These are phyloP conservation scores for Naganishia cerealis DNA, from an alignment of 1,284 basidiomycete species.

Conservation along the genomic window DNA sequence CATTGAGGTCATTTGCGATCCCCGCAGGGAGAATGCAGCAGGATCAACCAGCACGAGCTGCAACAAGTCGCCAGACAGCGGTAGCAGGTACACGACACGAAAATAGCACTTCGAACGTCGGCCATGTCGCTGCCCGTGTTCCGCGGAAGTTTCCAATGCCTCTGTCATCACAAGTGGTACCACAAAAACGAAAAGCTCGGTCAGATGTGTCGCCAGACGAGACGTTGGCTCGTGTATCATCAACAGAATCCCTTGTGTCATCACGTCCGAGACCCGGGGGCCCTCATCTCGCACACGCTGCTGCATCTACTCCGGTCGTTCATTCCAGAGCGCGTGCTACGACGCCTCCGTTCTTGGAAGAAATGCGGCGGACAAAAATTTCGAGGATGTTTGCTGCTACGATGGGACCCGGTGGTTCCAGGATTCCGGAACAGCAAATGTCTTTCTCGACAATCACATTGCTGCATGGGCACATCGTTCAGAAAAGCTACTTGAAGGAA, in stretches of 20 bases:
- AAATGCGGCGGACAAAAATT: slow-evolving; percentile 31
- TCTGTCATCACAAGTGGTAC: slow-evolving; percentile 3
- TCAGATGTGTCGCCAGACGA: not conserved
- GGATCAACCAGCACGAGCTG: not conserved
- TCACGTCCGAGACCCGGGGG: not conserved
- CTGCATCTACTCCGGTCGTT: not conserved
- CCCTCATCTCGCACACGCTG: not conserved
- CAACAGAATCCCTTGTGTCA: not conserved
- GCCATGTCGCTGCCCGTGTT: not conserved
- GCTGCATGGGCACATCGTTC: slow-evolving; percentile 34
- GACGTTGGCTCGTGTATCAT: not conserved
- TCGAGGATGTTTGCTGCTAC: slow-evolving; percentile 35
- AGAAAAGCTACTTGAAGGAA: slow-evolving; percentile 34
- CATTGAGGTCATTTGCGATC: not conserved
- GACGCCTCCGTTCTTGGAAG: slow-evolving; percentile 29
- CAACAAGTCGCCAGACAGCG: not conserved
- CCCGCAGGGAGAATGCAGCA: not conserved
- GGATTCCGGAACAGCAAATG: slow-evolving; percentile 36
- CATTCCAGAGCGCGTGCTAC: slow-evolving; percentile 24
- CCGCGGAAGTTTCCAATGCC: not conserved
- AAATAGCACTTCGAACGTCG: not conserved
- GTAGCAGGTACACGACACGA: not conserved
- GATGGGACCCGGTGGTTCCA: slow-evolving; percentile 32
- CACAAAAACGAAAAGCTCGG: slow-evolving; percentile 15
- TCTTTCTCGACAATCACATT: slow-evolving; percentile 34